Evolutionary conservation across 495 filamentous ascomycete species (phyloP), one percentile per base, ranked within the genome.

Genomic region (Lasiosphaeriaceae sp.): DNA sequence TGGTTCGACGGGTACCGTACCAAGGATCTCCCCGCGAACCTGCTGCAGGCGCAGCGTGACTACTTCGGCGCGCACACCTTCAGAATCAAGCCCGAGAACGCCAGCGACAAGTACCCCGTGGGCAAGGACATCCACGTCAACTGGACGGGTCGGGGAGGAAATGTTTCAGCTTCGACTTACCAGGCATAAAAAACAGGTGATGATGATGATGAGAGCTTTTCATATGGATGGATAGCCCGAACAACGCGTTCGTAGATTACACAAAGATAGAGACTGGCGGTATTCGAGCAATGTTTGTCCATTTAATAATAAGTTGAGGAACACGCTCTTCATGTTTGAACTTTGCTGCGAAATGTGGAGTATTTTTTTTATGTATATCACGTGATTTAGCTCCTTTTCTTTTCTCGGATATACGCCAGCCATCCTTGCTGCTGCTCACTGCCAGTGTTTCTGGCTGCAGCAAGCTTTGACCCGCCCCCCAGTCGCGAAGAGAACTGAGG

Each of bases 11-110:
- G 94, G 49, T 96, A 96, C 83, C 88, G 94, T 73, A 90, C 92
- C 66, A 87, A 89, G 80, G 83, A 96, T 68, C 85, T 98, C 62
- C 94, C 94, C 37, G 94, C 94, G 80, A 97, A 97, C 85, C 81
- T 98, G 55, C 82, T 98, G 61, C 94, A 98, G 80, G 94, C 95
- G 37, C 94, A 98, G 81, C 87, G 94, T 79, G 94, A 98, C 74
- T 98, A 97, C 87, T 98, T 98, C 71, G 83, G 94, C 74, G 94
- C 94, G 53, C 94, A 98, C 87, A 98, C 95, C 57, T 98, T 97
- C 90, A 81, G 81, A 66, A 87, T 97, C 82, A 97, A 97, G 90
- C 90, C 94, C 43, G 90, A 97, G 78, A 72, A 64, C 63, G 93
- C 92, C 62, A 92, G 66, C 71, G 84, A 77, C 43, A 93, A 90